A percentile compares a stretch with the other conserved stretches of the same genome.
These are phyloP conservation scores for Rhodotorula taiwanensis DNA, from an alignment of 768 basidiomycete species.

Conservation along the genomic window DNA sequence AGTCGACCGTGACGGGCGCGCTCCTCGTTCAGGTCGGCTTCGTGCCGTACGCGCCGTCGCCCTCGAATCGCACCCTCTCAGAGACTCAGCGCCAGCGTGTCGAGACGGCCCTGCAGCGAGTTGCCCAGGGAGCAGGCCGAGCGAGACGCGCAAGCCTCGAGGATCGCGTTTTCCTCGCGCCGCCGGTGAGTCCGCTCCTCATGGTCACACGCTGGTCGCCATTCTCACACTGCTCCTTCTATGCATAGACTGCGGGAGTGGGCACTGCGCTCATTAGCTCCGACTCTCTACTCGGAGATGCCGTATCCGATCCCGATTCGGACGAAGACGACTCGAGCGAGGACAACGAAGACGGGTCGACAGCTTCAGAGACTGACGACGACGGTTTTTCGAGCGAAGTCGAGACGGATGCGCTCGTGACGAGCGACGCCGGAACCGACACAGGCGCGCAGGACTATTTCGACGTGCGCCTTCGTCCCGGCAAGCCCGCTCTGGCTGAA, in stretches of 20 bases:
- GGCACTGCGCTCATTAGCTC: conserved; percentile 61
- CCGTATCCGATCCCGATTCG: conserved; percentile 47
- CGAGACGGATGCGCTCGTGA: conserved; percentile 23
- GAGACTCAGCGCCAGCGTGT: conserved; percentile 46
- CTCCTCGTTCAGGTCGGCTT: conserved; percentile 62
- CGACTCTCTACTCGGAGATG: conserved; percentile 23
- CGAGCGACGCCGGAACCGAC: too few relatives aligned
- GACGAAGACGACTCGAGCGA: conserved; percentile 11
- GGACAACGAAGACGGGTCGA: conserved; percentile 1
- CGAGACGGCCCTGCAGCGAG: conserved; percentile 34
- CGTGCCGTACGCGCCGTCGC: conserved; percentile 40
- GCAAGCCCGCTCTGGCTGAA: too few relatives aligned
- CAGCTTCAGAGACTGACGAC: too few relatives aligned
- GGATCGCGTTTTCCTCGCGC: conserved; percentile 58
- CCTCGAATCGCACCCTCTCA: conserved; percentile 41
- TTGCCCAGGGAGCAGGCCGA: conserved; percentile 44
- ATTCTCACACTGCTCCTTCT: conserved; percentile 1
- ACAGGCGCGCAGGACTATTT: conserved; percentile 20
- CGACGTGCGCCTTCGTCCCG: conserved; percentile 3
- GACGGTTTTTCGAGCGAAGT: conserved; percentile 34
- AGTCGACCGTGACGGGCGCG: conserved; percentile 52
- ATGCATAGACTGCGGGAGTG: conserved; percentile 69
- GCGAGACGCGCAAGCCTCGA: conserved; percentile 56
- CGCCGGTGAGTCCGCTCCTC: conserved; percentile 52
- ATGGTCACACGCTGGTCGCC: not conserved